Evolutionary conservation across 2,329 filamentous ascomycete species (phyloP), one percentile per base, ranked within the genome.

Genomic region (Phialophora expanda): DNA sequence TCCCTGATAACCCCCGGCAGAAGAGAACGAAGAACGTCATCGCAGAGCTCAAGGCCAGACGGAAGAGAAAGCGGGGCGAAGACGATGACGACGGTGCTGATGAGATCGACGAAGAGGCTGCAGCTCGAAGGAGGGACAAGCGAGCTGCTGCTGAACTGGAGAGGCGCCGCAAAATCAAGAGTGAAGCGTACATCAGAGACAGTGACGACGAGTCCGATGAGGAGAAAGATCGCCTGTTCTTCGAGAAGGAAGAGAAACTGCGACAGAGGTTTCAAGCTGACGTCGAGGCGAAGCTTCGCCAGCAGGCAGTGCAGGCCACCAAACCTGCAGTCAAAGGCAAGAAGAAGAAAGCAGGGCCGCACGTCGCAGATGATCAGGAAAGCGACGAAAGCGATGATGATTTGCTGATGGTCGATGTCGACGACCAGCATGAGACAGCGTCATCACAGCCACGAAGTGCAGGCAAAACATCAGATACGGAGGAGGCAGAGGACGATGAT

Each of bases 201-300:
- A 92, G 90, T 71, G 95, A 98, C 75, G 95, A 98, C 61, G 93
- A 97, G 71, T 89, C 86, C n/a, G 92, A 97, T 73, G 87, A 85
- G 38, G 92, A 93, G 55, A 86, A 87, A 64, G 86, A 91, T 77
- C 81, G 76, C 24, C 87, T 86, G 22, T 97, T 97, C 78, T 97
- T 94, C 77, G 87, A 85, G 2, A 84, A 86, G 17, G 93, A 97
- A 78, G 87, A 89, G 76, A 80, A 84, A 69, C 82, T 89, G 66
- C 83, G 90, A 56, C 83, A 86, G 69, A 84, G 84, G 56, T 61
- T 48, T 53, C 46, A 50, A 28, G 58, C 48, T 12, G 50, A 61
- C 28, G 85, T 84, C 59, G 78, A 78, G 30, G 77, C 80, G 34
- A 79, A 80, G 17, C 81, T 86, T 64, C 79, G 80, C 63, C 80